phyloP scores from a whole-genome alignment of 1,284 basidiomycete species.

The Fistulina hepatica region DNA sequence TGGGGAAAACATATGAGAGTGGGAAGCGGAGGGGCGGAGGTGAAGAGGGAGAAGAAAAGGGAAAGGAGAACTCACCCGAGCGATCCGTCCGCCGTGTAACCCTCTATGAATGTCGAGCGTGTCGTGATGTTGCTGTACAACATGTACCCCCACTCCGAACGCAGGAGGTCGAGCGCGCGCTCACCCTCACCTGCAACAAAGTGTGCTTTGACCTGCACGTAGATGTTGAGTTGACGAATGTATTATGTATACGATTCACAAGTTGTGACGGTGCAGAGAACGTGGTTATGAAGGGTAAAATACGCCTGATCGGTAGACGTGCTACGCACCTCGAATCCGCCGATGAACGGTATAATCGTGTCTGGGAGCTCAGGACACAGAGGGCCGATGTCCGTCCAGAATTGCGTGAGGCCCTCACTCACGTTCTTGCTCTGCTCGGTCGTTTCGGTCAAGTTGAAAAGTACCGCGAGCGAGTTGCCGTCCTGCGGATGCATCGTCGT shows the following conservation, averaged over 20 bases:
- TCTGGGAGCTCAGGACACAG: conserved; percentile 40
- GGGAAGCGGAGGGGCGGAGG: neutral
- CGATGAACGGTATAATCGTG: conserved; percentile 40
- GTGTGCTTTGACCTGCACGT: conserved; percentile 36
- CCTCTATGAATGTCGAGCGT: conserved; percentile 40
- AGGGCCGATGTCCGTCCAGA: conserved; percentile 40
- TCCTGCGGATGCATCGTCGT: conserved; percentile 38
- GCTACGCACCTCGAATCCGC: conserved; percentile 35
- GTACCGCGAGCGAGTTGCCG: conserved; percentile 38
- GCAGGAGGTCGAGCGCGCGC: conserved; percentile 37
- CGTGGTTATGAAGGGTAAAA: neutral
- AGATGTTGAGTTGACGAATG: neutral
- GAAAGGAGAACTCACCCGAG: conserved; percentile 25
- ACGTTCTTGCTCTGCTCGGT: conserved; percentile 29
- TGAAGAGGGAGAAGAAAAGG: neutral
- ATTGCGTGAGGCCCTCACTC: conserved; percentile 32
- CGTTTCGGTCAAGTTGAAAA: conserved; percentile 38
- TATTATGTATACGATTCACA: neutral
- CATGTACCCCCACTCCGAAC: conserved; percentile 44
- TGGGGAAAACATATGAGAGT: neutral
- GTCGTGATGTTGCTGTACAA: conserved; percentile 39
- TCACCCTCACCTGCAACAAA: conserved; percentile 37
- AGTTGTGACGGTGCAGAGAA: neutral
- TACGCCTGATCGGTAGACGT: too few relatives aligned
- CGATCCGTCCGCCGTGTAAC: conserved; percentile 40